phyloP scores from a whole-genome alignment of 768 basidiomycete species.

The Termitomyces sp. region DNA sequence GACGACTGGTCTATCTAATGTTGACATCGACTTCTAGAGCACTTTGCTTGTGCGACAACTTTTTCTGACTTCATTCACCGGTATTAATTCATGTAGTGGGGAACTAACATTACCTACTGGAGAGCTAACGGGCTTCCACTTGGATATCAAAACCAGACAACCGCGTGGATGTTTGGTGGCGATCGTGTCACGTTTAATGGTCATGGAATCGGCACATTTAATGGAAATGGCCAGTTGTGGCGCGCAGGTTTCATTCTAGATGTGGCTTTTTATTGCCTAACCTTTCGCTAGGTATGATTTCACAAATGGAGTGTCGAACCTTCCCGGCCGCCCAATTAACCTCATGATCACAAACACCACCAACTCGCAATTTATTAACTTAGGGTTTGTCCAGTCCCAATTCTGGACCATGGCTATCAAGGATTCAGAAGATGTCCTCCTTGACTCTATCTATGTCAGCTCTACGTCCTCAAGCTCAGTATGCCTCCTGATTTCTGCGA shows the following conservation, averaged over 20 bases:
- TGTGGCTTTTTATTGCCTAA: not conserved
- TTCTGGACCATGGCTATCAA: conserved; percentile 39
- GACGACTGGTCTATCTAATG: conserved; percentile 28
- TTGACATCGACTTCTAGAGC: conserved; percentile 27
- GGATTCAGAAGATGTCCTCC: conserved; percentile 28
- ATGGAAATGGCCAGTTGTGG: conserved; percentile 39
- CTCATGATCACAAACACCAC: conserved; percentile 31
- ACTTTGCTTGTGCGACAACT: conserved; percentile 26
- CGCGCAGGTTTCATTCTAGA: conserved; percentile 6
- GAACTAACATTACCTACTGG: conserved; percentile 34
- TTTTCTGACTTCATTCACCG: not conserved
- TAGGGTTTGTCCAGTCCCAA: conserved; percentile 35
- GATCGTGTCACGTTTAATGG: conserved; percentile 24
- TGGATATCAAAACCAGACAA: conserved; percentile 32
- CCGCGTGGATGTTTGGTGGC: conserved; percentile 35
- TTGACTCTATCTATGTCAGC: conserved; percentile 35
- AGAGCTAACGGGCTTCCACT: conserved; percentile 24
- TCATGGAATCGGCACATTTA: conserved; percentile 32
- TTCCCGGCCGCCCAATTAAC: conserved; percentile 31
- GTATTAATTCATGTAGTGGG: conserved; percentile 17
- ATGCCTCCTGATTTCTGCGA: not conserved
- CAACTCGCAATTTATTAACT: conserved; percentile 27
- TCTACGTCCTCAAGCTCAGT: conserved; percentile 30
- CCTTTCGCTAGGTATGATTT: conserved; percentile 27
- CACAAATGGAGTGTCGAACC: conserved; percentile 31